Evolutionary conservation across 192 early-diverging fungal genomes (phyloP), one percentile per base, ranked within the genome.

Genomic region (Rhizoclosmatium sp.): DNA sequence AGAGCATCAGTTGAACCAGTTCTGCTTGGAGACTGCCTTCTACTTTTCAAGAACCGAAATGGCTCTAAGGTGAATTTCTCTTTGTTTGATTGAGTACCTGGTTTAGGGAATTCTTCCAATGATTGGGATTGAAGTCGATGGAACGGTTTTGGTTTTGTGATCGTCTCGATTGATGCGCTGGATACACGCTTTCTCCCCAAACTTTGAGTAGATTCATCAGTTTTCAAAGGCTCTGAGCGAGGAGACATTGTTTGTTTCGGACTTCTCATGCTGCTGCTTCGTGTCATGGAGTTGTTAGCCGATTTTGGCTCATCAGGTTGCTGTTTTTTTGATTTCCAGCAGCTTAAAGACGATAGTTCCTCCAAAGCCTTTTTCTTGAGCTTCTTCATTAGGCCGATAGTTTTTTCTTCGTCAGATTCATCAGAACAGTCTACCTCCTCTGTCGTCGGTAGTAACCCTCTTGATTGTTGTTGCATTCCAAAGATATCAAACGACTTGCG

Each of bases 131-230:
- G 60, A 9, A 62, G 60, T 23, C 60, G 7, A 21, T 62, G 7
- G 10, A 62, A 21, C 5, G 60, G 60, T 62, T 62, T 62, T 40
- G 39, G 19, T 23, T 62, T 62, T 19, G 60, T 21, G 23, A 62
- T 19, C 31, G 62, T 65, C 66, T 68, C 66, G 12, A 47, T 19
- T 5, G 60, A 62, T 0, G 19, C 60, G 1, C 60, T 62, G 21
- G 60, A 62, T 7, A 62, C 60, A 31, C 60, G 19, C 23, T 68
- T 68, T 68, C 46, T 68, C 21, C 65, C 65, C 4, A 39, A 64
- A 68, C 44, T 68, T 31, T 10, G 40, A 44, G 12, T 68, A 10
- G 21, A 7, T 5, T 7, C 9, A 5, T 40, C 60, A 62, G 60
- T 40, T 62, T 62, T 31, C 31, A 31, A 31, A 31, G 31, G 31